These are phyloP conservation scores for Euclidium syriacum DNA, from an alignment of 345 rosid species.

Conservation along the genomic window DNA sequence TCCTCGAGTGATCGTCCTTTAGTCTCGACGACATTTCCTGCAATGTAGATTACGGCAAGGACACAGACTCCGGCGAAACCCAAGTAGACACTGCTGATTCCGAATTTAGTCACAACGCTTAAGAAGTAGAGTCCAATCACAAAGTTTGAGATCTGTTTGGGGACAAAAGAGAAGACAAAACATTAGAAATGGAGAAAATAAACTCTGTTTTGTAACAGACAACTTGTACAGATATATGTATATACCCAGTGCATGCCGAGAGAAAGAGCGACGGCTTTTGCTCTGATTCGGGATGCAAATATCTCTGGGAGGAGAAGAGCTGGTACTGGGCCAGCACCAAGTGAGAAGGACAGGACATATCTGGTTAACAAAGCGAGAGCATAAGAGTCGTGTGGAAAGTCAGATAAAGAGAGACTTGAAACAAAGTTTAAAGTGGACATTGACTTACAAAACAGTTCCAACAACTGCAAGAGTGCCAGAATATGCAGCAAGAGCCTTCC, in stretches of 20 bases:
- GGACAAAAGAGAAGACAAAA: not conserved
- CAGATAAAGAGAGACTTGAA: not conserved
- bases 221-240: not conserved
- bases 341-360: conserved; percentile 92
- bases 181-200: not conserved
- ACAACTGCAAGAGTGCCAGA: conserved; percentile 86
- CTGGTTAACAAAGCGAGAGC: conserved; percentile 33
- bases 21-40: conserved; percentile 79
- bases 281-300: conserved; percentile 93
- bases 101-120: conserved; percentile 82
- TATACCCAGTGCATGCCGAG: conserved; percentile 97
- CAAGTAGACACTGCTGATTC: conserved; percentile 86
- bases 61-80: conserved; percentile 77
- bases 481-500: conserved; percentile 90
- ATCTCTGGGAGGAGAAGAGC: conserved; percentile 97
- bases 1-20: conserved; percentile 96
- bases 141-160: conserved; percentile 76
- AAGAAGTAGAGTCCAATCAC: conserved; percentile 89
- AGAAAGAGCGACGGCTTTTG: conserved; percentile 91
- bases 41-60: conserved; percentile 78
- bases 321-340: conserved; percentile 99
- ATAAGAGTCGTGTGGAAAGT: not conserved
- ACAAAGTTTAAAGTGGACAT: not conserved
- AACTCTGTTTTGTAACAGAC: not conserved
- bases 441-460: conserved; percentile 93